phyloP scores from a whole-genome alignment of 2,329 filamentous ascomycete species.

The Penicillium hesseltinei region DNA sequence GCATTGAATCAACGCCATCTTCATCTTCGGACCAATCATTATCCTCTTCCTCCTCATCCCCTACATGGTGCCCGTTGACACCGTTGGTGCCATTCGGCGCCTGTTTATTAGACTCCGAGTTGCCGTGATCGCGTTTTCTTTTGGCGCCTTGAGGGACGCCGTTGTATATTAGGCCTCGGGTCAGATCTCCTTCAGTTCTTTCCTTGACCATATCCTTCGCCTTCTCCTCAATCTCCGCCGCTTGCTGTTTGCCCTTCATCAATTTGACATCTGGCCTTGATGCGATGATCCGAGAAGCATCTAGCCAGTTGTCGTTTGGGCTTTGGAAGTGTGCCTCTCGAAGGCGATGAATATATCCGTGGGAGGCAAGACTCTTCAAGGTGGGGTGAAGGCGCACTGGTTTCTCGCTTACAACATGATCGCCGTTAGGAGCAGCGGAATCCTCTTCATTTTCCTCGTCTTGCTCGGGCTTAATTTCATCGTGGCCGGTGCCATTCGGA shows the following conservation, averaged over 20 bases:
- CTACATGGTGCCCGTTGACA: constrained; percentile 29
- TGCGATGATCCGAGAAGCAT: constrained; percentile 36
- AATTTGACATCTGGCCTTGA: constrained; percentile 31
- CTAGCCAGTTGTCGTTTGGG: constrained; percentile 40
- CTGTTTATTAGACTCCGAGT: constrained; percentile 15
- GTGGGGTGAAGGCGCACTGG: constrained; percentile 36
- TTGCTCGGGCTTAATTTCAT: constrained; percentile 22
- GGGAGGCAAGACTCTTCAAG: constrained; percentile 40
- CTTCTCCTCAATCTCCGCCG: constrained; percentile 32
- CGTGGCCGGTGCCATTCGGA: constrained; percentile 27
- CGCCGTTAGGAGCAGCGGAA: constrained; percentile 31
- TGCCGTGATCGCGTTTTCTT: constrained; percentile 27
- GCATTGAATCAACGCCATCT: constrained; percentile 32
- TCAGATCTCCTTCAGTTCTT: constrained; percentile 37
- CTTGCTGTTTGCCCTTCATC: constrained; percentile 41
- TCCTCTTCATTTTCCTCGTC: constrained; percentile 41
- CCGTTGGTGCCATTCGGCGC: constrained; percentile 25
- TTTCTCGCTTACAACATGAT: constrained; percentile 21
- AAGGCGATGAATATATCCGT: constrained; percentile 43
- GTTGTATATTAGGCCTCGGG: constrained; percentile 31
- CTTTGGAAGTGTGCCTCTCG: constrained; percentile 44
- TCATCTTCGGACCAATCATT: constrained; percentile 41
- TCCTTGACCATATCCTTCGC: constrained; percentile 34
- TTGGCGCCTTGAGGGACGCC: constrained; percentile 37
- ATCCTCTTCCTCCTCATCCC: constrained; percentile 30